Conservation (phyloP, 495 filamentous ascomycete genomes). For the Podospora pseudocomata region DNA sequence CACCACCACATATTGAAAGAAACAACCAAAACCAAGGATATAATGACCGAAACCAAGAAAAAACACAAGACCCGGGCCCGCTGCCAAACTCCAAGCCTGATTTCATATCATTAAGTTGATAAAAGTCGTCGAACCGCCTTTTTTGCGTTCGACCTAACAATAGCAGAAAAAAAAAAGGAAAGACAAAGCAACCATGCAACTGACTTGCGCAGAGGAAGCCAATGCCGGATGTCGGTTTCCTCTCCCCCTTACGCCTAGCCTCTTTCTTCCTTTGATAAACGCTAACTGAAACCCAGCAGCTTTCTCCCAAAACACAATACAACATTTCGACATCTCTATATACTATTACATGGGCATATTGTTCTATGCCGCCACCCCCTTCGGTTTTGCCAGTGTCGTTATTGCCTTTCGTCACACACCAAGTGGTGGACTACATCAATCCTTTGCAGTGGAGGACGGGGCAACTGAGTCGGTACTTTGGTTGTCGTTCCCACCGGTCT, state of each 20-base stretch:
- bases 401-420: background rate
- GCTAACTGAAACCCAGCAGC: background rate
- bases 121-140: background rate
- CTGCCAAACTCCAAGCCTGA: background rate
- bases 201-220: background rate
- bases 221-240: background rate
- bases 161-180: background rate
- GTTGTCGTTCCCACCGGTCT: background rate
- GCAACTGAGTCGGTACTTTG: background rate
- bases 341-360: background rate
- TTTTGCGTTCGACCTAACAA: background rate
- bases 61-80: background rate
- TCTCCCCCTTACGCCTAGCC: background rate
- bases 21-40: background rate
- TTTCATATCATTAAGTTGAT: background rate
- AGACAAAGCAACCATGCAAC: background rate
- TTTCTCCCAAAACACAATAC: background rate
- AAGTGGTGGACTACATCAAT: background rate
- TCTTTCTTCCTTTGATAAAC: background rate
- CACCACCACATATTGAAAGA: background rate
- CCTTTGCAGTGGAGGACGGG: background rate
- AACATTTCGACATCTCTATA: background rate
- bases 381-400: background rate
- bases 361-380: conserved; percentile 15
- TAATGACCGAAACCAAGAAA: background rate